phyloP scores from a whole-genome alignment of 257 asterid species.

The Przewalskia tangutica region DNA sequence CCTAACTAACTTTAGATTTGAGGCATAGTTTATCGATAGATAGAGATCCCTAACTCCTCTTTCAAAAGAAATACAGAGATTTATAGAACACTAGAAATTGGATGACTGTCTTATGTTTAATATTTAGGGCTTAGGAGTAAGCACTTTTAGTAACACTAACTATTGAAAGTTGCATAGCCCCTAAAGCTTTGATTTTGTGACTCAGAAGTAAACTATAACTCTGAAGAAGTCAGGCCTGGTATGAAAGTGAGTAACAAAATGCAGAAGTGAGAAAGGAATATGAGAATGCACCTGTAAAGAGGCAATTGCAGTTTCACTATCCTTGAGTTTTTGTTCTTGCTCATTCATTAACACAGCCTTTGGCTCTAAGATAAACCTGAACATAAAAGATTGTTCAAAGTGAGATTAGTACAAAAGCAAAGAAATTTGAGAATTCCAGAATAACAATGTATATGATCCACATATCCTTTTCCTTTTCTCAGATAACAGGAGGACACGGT shows the following conservation, averaged over 20 bases:
- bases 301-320: conserved; percentile 66
- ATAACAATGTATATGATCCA: not conserved
- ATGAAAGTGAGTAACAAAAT: not conserved
- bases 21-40: not conserved
- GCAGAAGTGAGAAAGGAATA: not conserved
- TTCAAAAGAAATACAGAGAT: not conserved
- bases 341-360: conserved; percentile 73
- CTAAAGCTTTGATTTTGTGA: not conserved
- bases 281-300: conserved; percentile 55
- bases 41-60: not conserved
- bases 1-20: not conserved
- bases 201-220: not conserved
- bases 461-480: not conserved
- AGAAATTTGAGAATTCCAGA: not conserved
- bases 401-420: not conserved
- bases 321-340: conserved; percentile 65
- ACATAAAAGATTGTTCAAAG: conserved; percentile 9
- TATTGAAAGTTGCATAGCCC: not conserved
- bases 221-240: not conserved
- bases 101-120: not conserved
- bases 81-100: not conserved
- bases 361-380: conserved; percentile 84
- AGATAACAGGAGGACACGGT: not conserved
- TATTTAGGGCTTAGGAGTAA: not conserved
- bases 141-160: not conserved